Base-by-base conservation (phyloP, 805 yeast genomes). In the Hanseniaspora thailandica region DNA sequence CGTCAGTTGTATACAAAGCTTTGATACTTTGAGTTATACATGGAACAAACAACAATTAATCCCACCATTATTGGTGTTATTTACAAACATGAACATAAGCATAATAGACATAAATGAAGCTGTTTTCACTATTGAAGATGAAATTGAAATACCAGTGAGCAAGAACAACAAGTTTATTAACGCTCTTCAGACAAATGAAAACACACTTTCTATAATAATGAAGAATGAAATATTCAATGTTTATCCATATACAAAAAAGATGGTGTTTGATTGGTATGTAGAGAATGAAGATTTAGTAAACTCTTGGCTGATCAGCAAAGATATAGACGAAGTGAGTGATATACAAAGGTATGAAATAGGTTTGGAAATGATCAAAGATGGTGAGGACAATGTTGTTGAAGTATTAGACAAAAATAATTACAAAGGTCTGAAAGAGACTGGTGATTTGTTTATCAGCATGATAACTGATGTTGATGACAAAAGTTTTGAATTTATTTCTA, bases 211-310 rank as follows among this genome's bases (percentile, higher is more conserved):
- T 7, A n/a, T 41, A 25, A 7, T 41, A n/a, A n/a, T 41, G n/a
- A 43, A 43, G 19, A 13, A 43, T 19, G 46, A 43, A 19, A 43
- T 19, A n/a, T 43, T 43, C 25, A 43, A 43, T 30, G 17, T 43
- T 13, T 43, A 43, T 19, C 34, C 46, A 28, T 43, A 30, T 19
- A 19, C 34, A 9, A 28, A 12, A 28, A 26, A 43, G 22, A 43
- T 43, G 46, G 39, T 43, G 19, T 50, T 13, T 43, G 38, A 50
- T 9, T 50, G 47, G 44, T 50, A 26, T 35, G 12, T 20, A 15
- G 44, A 34, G 17, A 41, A 41, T 25, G 38, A 20, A 19, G 36
- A 43, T 2, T 28, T 43, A 15, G 25, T 13, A 17, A 35, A 43
- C 28, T 23, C 47, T 4, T 50, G 54, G 54, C n/a, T 23, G 31